A percentile compares a stretch with the other conserved stretches of the same genome.
Evolutionary conservation across 345 rosid species (phyloP).

Genomic region (Kernera saxatilis): DNA sequence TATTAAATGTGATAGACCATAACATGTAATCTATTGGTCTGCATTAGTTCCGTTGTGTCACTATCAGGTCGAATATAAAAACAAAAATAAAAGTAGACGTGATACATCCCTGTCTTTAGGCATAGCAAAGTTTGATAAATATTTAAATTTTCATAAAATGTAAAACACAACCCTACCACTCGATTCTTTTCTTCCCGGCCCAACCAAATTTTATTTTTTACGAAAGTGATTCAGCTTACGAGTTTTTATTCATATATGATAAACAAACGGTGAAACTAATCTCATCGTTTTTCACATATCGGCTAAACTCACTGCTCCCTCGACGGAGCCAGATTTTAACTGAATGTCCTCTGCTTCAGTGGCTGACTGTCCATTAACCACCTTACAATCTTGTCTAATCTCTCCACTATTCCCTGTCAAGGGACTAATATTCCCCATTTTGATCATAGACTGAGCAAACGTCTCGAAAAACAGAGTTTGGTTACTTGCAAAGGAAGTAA

Average conservation of each 20-base stretch:
- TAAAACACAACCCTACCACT: neutral
- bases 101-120: neutral
- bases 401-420: constrained; percentile 53
- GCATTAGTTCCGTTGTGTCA: too few species aligned
- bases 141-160: neutral
- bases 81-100: neutral
- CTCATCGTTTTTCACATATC: neutral
- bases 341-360: constrained; percentile 1
- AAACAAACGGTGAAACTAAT: neutral
- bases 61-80: too few species aligned
- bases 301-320: neutral
- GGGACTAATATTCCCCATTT: constrained; percentile 54
- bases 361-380: constrained; percentile 34
- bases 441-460: constrained; percentile 52
- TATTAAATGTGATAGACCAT: too few species aligned
- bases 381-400: constrained; percentile 50
- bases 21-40: too few species aligned
- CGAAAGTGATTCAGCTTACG: neutral
- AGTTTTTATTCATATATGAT: neutral
- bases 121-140: neutral
- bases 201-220: too few species aligned
- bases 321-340: constrained; percentile 4
- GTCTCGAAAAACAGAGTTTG: constrained; percentile 49
- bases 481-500: constrained; percentile 35
- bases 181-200: neutral